These are phyloP conservation scores for Chaetoscypha palmicola DNA, from an alignment of 2,329 filamentous ascomycete genomes.

Conservation along the genomic window DNA sequence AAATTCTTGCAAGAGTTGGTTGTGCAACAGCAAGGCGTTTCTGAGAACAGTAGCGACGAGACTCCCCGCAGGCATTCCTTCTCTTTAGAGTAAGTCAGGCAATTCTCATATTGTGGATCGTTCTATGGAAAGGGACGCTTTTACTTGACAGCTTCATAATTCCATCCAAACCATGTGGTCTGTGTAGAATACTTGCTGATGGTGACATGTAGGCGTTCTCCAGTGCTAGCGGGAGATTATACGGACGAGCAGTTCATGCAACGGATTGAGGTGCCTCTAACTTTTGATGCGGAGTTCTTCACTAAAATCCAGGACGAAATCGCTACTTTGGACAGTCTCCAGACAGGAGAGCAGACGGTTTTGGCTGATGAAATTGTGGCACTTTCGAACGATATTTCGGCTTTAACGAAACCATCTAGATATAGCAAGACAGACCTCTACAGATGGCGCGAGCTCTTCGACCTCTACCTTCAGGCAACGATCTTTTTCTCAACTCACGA, in stretches of 20 bases:
- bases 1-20: constrained; percentile 53
- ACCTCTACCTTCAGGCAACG: constrained; percentile 70
- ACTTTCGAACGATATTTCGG: constrained; percentile 59
- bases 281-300: constrained; percentile 76
- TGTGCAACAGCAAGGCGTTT: constrained; percentile 10
- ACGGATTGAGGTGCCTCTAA: constrained; percentile 66
- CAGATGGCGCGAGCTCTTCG: constrained; percentile 74
- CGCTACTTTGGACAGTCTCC: constrained; percentile 59
- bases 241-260: constrained; percentile 27
- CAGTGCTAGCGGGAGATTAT: too few species aligned
- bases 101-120: not conserved
- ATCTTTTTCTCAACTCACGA: constrained; percentile 79
- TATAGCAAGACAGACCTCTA: constrained; percentile 61
- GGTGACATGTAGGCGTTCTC: too few species aligned
- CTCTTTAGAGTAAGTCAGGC: not conserved
- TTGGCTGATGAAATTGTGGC: constrained; percentile 56
- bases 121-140: too few species aligned
- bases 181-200: too few species aligned
- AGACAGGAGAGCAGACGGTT: constrained; percentile 51
- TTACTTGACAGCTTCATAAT: too few species aligned
- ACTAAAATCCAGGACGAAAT: constrained; percentile 66
- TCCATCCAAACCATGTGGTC: too few species aligned
- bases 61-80: not conserved
- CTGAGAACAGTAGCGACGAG: too few species aligned
- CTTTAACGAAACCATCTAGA: constrained; percentile 50